Conservation (phyloP, 345 rosid genomes). For the Citrus inodora region DNA sequence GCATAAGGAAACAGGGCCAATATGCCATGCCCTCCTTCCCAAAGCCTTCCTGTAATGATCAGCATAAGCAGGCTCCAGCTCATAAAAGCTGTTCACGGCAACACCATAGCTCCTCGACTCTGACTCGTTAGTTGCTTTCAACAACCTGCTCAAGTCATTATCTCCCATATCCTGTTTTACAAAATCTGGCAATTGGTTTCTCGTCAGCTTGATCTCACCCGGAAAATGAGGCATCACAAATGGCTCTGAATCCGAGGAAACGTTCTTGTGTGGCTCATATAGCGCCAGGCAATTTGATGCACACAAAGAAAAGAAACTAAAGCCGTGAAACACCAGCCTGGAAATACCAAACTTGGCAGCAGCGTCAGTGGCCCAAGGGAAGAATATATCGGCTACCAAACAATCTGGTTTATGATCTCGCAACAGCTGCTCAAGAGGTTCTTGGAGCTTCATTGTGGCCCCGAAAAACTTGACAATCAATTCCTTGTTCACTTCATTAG, state of each 20-base stretch:
- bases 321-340: slow-evolving; percentile 35
- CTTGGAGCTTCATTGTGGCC: slow-evolving; percentile 24
- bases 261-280: slow-evolving; percentile 25
- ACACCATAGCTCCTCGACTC: slow-evolving; percentile 30
- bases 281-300: neutral
- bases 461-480: slow-evolving; percentile 21
- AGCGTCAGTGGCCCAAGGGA: slow-evolving; percentile 35
- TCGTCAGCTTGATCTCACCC: slow-evolving; percentile 28
- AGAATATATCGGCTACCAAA: slow-evolving; percentile 28
- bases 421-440: slow-evolving; percentile 19
- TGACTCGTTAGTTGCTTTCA: slow-evolving; percentile 8
- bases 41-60: slow-evolving; percentile 31
- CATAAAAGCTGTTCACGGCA: slow-evolving; percentile 43
- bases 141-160: neutral
- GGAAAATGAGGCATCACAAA: slow-evolving; percentile 33
- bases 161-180: neutral
- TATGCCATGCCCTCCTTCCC: slow-evolving; percentile 43
- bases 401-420: slow-evolving; percentile 27
- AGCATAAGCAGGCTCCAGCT: slow-evolving; percentile 39
- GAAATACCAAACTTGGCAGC: slow-evolving; percentile 35
- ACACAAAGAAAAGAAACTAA: slow-evolving; percentile 27
- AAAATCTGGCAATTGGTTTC: slow-evolving; percentile 13
- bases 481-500: neutral
- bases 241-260: slow-evolving; percentile 20
- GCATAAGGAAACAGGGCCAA: slow-evolving; percentile 35